These are phyloP conservation scores for Boeremia exigua DNA, from an alignment of 2,329 filamentous ascomycete genomes.

Conservation along the genomic window DNA sequence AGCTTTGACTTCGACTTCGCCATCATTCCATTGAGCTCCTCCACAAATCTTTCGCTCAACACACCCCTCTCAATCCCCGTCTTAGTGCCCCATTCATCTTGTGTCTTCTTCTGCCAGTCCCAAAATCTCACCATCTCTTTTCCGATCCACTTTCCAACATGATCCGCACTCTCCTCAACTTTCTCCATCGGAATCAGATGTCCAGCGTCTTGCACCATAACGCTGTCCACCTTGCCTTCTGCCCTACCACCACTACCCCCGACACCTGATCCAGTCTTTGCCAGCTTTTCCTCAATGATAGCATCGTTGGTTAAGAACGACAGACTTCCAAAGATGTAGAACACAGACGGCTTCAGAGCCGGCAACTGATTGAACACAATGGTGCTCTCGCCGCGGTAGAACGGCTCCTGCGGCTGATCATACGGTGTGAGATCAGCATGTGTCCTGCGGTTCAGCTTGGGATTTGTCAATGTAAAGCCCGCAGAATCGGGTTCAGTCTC, in stretches of 20 bases:
- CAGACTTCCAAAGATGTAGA: slow-evolving; percentile 53
- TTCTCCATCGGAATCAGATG: slow-evolving; percentile 87
- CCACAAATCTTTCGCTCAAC: slow-evolving; percentile 36
- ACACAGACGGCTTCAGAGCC: slow-evolving; percentile 56
- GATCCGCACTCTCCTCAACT: slow-evolving; percentile 69
- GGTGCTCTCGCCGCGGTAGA: slow-evolving; percentile 72
- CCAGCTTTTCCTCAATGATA: slow-evolving; percentile 64
- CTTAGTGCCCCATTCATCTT: slow-evolving; percentile 40
- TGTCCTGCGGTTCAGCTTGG: slow-evolving; percentile 46
- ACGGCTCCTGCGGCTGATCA: slow-evolving; percentile 53
- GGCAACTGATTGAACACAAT: slow-evolving; percentile 64
- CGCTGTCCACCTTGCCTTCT: slow-evolving; percentile 71
- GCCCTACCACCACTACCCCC: slow-evolving; percentile 70
- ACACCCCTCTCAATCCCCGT: slow-evolving; percentile 40
- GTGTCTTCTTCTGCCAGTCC: slow-evolving; percentile 38
- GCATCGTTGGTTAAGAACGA: slow-evolving; percentile 63
- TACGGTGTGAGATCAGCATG: slow-evolving; percentile 51
- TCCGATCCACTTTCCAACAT: slow-evolving; percentile 48
- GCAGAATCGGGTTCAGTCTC: slow-evolving; percentile 53
- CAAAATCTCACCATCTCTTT: slow-evolving; percentile 48
- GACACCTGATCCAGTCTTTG: slow-evolving; percentile 66
- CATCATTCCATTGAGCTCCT: slow-evolving; percentile 31
- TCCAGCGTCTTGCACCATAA: slow-evolving; percentile 69
- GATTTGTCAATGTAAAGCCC: slow-evolving; percentile 37
- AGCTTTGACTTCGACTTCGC: slow-evolving; percentile 33